phyloP scores from a whole-genome alignment of 768 basidiomycete species.

The Galerina marginata region DNA sequence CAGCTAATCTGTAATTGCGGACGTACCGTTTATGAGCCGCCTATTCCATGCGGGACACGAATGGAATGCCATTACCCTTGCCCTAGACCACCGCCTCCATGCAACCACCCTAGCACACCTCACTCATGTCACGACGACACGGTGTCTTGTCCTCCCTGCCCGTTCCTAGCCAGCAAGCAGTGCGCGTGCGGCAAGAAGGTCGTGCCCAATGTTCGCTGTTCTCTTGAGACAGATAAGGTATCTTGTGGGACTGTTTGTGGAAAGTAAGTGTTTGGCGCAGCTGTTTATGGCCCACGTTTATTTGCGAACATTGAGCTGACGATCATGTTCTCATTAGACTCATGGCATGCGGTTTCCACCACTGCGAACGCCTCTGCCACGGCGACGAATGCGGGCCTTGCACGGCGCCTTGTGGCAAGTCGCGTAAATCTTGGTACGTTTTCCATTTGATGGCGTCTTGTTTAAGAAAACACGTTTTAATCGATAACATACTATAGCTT shows the following conservation, averaged over 20 bases:
- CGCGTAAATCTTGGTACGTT: constrained; percentile 80
- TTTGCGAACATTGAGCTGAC: not conserved
- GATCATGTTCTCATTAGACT: constrained; percentile 42
- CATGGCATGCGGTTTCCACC: constrained; percentile 87
- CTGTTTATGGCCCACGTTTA: not conserved
- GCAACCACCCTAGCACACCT: constrained; percentile 79
- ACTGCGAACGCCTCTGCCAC: constrained; percentile 85
- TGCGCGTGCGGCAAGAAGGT: constrained; percentile 92
- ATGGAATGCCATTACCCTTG: constrained; percentile 86
- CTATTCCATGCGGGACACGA: constrained; percentile 84
- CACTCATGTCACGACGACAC: constrained; percentile 86
- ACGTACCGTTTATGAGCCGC: constrained; percentile 86
- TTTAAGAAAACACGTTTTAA: not conserved
- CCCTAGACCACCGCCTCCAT: constrained; percentile 64
- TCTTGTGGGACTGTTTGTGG: constrained; percentile 86
- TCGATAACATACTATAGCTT: constrained; percentile 44
- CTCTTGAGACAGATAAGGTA: constrained; percentile 76
- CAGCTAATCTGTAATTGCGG: constrained; percentile 85
- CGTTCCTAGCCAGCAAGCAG: constrained; percentile 73
- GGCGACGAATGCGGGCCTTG: constrained; percentile 81
- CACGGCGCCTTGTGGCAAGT: constrained; percentile 80
- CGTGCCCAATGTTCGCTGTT: constrained; percentile 83
- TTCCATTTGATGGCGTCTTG: not conserved
- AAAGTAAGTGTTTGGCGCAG: constrained; percentile 49
- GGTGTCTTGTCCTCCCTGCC: constrained; percentile 82